Evolutionary conservation across 768 basidiomycete genomes (phyloP).

Genomic region (Chalciporus piperatus): DNA sequence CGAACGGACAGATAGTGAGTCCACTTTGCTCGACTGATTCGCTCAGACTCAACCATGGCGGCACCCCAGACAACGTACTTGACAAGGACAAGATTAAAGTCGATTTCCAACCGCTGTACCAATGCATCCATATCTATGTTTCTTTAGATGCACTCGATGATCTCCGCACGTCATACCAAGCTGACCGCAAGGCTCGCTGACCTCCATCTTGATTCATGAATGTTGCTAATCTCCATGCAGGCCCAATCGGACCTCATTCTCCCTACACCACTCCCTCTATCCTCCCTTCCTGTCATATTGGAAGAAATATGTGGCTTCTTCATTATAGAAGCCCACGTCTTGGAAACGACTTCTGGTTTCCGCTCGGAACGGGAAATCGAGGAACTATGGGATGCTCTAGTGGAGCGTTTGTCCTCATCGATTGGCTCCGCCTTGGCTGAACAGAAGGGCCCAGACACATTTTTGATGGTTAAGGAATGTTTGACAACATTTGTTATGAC

Average conservation of each 20-base stretch:
- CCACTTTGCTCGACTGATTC: not conserved
- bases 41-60: slow-evolving; percentile 9
- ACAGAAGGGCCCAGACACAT: slow-evolving; percentile 79
- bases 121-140: slow-evolving; percentile 96
- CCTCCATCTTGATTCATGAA: not conserved
- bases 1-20: slow-evolving; percentile 92
- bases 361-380: slow-evolving; percentile 90
- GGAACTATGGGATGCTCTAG: slow-evolving; percentile 90
- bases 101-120: slow-evolving; percentile 92
- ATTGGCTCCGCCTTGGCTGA: slow-evolving; percentile 69
- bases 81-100: slow-evolving; percentile 85
- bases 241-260: slow-evolving; percentile 97
- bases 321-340: slow-evolving; percentile 91
- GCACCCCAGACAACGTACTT: slow-evolving; percentile 76
- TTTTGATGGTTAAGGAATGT: slow-evolving; percentile 79
- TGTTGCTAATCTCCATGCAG: slow-evolving; percentile 41
- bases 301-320: slow-evolving; percentile 98
- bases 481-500: slow-evolving; percentile 88
- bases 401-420: slow-evolving; percentile 66
- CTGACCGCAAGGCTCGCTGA: slow-evolving; percentile 79
- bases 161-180: slow-evolving; percentile 89
- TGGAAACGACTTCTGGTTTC: slow-evolving; percentile 85
- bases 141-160: slow-evolving; percentile 89
- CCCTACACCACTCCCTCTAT: slow-evolving; percentile 64
- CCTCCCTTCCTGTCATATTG: slow-evolving; percentile 70